Conservation (phyloP, 2,329 filamentous ascomycete genomes). For the Exophiala aquamarina region DNA sequence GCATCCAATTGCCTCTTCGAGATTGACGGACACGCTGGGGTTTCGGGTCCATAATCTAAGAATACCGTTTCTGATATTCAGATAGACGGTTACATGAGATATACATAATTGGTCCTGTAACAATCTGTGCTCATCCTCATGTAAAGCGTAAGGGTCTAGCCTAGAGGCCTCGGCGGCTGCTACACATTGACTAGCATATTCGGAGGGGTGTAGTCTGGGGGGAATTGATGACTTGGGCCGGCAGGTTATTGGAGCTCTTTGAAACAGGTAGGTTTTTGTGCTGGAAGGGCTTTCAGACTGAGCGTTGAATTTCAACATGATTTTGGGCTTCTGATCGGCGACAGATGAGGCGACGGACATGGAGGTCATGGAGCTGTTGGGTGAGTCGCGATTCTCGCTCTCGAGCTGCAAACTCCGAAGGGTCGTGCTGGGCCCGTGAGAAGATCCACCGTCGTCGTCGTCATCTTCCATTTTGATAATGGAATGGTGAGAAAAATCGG, state of each 20-base stretch:
- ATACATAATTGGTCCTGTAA: slow-evolving; percentile 80
- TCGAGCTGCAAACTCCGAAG: slow-evolving; percentile 27
- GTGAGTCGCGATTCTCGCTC: slow-evolving; percentile 31
- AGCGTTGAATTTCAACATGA: slow-evolving; percentile 18
- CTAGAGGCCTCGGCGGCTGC: slow-evolving; percentile 85
- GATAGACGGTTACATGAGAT: slow-evolving; percentile 87
- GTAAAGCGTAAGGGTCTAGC: slow-evolving; percentile 83
- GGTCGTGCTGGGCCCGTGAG: slow-evolving; percentile 23
- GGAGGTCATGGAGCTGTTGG: slow-evolving; percentile 34
- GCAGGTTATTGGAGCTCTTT: slow-evolving; percentile 49
- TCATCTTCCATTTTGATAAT: slow-evolving; percentile 31
- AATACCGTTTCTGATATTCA: slow-evolving; percentile 95
- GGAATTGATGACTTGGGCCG: slow-evolving; percentile 83
- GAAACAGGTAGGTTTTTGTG: slow-evolving; percentile 28
- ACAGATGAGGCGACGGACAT: slow-evolving; percentile 29
- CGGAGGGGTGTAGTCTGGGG: slow-evolving; percentile 64
- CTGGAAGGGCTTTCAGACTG: slow-evolving; percentile 17
- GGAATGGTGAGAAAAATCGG: slow-evolving; percentile 12
- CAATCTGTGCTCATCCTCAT: slow-evolving; percentile 78
- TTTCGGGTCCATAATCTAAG: slow-evolving; percentile 86
- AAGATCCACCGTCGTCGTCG: slow-evolving; percentile 35
- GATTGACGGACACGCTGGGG: slow-evolving; percentile 75
- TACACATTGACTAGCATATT: slow-evolving; percentile 91
- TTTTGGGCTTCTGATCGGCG: slow-evolving; percentile 25
- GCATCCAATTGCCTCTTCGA: slow-evolving; percentile 86